Percentiles rank a stretch among this genome's conserved stretches.
phyloP scores from a whole-genome alignment of 768 basidiomycete species.

The Naganishia randhawae region DNA sequence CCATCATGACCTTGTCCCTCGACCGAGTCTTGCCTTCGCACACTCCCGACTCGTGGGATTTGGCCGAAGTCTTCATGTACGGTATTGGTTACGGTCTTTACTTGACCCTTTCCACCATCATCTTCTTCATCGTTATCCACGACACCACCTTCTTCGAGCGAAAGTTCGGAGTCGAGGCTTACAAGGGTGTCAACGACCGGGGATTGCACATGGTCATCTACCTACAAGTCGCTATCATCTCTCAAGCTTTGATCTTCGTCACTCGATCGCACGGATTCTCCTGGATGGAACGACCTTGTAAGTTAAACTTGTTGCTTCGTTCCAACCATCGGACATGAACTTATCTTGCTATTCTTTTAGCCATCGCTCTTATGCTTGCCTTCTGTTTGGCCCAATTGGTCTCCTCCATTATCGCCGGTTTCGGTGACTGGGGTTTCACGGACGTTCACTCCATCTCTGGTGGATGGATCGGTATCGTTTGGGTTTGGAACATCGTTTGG shows the following conservation, averaged over 20 bases:
- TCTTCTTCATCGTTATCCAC: constrained; percentile 76
- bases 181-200: constrained; percentile 58
- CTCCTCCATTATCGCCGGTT: constrained; percentile 91
- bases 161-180: constrained; percentile 71
- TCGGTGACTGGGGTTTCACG: constrained; percentile 92
- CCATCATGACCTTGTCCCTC: constrained; percentile 91
- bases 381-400: constrained; percentile 92
- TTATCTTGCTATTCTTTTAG: constrained; percentile 44
- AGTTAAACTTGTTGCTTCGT: not conserved
- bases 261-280: constrained; percentile 71
- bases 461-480: constrained; percentile 94
- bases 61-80: constrained; percentile 92
- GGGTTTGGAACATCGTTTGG: constrained; percentile 91
- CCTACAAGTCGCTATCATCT: constrained; percentile 97
- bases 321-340: not conserved
- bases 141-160: constrained; percentile 84
- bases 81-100: constrained; percentile 94
- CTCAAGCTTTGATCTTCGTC: constrained; percentile 94
- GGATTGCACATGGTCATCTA: constrained; percentile 85
- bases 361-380: constrained; percentile 77
- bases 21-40: constrained; percentile 91
- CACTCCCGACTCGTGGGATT: constrained; percentile 92
- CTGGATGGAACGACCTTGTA: constrained; percentile 48
- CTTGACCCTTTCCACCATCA: constrained; percentile 80
- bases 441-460: constrained; percentile 73